Evolutionary conservation across 805 yeast species (phyloP).

Genomic region (Wickerhamomyces mucosus): DNA sequence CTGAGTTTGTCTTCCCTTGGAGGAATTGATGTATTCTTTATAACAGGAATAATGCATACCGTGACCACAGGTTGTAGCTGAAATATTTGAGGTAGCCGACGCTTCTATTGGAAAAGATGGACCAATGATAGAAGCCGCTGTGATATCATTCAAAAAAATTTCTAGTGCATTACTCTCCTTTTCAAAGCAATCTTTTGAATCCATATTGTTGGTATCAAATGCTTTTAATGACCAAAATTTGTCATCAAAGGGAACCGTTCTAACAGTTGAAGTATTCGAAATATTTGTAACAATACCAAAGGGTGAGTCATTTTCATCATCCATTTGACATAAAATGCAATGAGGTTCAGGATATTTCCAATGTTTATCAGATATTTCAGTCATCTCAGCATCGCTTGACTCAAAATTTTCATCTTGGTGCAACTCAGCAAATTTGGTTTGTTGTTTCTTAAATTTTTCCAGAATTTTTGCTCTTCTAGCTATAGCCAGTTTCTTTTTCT

Average conservation of each 20-base stretch:
- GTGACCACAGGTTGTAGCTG: constrained; percentile 79
- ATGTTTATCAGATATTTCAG: constrained; percentile 25
- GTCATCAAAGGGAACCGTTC: constrained; percentile 56
- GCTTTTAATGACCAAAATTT: constrained; percentile 58
- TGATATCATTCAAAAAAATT: no score
- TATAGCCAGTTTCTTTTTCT: constrained; percentile 60
- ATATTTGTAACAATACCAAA: constrained; percentile 69
- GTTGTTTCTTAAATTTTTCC: constrained; percentile 76
- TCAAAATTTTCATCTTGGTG: constrained; percentile 24
- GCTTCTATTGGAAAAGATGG: constrained; percentile 45
- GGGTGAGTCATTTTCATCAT: constrained; percentile 51
- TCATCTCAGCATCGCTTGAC: constrained; percentile 29
- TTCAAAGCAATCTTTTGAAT: constrained; percentile 6
- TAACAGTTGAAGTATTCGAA: constrained; percentile 46
- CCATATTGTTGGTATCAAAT: constrained; percentile 28
- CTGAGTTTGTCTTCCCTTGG: constrained; percentile 50
- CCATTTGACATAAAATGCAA: constrained; percentile 78
- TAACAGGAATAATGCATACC: constrained; percentile 85
- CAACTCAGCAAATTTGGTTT: constrained; percentile 58
- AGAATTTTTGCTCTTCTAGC: constrained; percentile 61
- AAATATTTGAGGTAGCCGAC: constrained; percentile 23
- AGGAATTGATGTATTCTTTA: constrained; percentile 49
- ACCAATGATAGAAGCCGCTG: constrained; percentile 57
- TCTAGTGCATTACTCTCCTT: no score
- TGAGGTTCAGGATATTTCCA: constrained; percentile 70